phyloP scores from a whole-genome alignment of 139 green algal species.

The Coccomyxa sp. region DNA sequence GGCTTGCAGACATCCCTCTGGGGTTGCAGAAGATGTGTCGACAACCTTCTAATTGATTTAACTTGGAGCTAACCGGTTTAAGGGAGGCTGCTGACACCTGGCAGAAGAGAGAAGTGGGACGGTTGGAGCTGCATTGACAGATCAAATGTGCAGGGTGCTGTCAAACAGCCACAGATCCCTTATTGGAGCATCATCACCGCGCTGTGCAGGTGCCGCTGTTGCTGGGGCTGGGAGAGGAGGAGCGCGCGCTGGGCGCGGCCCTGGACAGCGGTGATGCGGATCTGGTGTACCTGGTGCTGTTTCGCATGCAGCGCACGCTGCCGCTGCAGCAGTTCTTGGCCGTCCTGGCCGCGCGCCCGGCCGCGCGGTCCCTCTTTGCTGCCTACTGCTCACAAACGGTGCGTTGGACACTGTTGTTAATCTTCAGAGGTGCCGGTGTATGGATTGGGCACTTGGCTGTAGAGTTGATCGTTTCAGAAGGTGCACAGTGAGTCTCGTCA shows the following conservation, averaged over 20 bases:
- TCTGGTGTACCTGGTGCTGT: slow-evolving; percentile 73
- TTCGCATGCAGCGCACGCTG: slow-evolving; percentile 38
- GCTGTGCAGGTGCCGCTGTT: slow-evolving; percentile 49
- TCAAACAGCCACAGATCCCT: slow-evolving; percentile 3
- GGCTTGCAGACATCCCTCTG: no score
- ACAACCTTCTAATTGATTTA: no score
- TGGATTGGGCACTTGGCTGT: not conserved
- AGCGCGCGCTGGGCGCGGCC: slow-evolving; percentile 63
- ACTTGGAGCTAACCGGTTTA: no score
- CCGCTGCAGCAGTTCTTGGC: slow-evolving; percentile 46
- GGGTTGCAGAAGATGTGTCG: no score
- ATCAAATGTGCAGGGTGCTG: slow-evolving; percentile 74
- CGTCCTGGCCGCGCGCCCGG: slow-evolving; percentile 23
- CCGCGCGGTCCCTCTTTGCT: slow-evolving; percentile 51
- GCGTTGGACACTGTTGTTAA: not conserved
- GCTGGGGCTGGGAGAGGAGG: slow-evolving; percentile 43
- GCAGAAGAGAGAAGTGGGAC: slow-evolving; percentile 46
- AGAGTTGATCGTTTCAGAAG: no score
- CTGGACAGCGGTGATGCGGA: slow-evolving; percentile 76
- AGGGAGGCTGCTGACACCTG: no score
- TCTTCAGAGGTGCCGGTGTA: not conserved
- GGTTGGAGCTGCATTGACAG: slow-evolving; percentile 64
- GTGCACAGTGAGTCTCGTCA: no score
- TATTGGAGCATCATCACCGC: no score
- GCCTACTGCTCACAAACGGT: slow-evolving; percentile 63